Percentiles rank a stretch among this genome's conserved stretches.
phyloP scores from a whole-genome alignment of 106 monocot species.

The Platanthera zijinensis region DNA sequence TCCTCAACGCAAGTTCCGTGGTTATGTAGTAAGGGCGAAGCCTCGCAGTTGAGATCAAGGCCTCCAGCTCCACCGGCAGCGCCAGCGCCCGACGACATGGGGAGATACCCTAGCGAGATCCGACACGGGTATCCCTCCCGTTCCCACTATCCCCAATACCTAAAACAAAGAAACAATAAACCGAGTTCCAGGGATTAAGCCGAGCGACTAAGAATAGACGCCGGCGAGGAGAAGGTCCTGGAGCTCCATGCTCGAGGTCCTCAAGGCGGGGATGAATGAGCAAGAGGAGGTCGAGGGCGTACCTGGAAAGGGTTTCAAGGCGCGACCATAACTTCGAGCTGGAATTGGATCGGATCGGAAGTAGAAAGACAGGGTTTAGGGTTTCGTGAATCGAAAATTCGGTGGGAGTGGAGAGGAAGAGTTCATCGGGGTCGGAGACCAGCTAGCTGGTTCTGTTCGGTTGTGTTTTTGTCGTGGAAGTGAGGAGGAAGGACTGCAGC shows the following conservation, averaged over 20 bases:
- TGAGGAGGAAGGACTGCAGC: not conserved
- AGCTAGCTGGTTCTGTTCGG: not conserved
- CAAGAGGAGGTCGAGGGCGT: not conserved
- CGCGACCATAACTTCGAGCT: not conserved
- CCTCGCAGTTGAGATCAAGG: slow-evolving; percentile 5
- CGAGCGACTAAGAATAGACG: not conserved
- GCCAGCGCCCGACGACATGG: slow-evolving; percentile 6
- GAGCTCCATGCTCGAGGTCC: not conserved
- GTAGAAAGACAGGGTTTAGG: not conserved
- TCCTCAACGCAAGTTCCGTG: not conserved
- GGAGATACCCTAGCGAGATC: not conserved
- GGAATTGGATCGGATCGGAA: not conserved
- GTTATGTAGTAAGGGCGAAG: not conserved
- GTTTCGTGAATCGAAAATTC: not conserved
- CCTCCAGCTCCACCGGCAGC: not conserved
- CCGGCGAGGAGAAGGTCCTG: not conserved
- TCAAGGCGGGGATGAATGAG: not conserved
- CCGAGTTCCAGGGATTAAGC: not conserved
- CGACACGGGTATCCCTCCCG: not conserved
- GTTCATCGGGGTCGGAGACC: not conserved
- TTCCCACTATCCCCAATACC: not conserved
- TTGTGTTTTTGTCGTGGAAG: not conserved
- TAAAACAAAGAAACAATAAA: not conserved
- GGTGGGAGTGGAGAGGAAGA: not conserved
- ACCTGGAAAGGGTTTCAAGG: not conserved